Evolutionary conservation across 2,329 filamentous ascomycete species (phyloP), one percentile per base, ranked within the genome.

Genomic region (Aspergillus udagawae): DNA sequence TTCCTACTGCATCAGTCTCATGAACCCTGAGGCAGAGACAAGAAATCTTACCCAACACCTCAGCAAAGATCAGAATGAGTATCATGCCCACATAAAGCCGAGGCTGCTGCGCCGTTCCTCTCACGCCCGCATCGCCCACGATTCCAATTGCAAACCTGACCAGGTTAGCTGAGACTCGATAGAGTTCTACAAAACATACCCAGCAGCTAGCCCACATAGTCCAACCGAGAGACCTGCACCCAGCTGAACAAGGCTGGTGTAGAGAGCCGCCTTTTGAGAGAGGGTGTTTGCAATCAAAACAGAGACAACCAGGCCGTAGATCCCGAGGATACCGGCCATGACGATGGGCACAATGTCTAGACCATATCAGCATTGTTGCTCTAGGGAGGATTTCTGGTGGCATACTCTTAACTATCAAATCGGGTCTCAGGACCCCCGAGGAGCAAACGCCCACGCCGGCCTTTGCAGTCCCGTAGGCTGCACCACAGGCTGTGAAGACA

Each of bases 301-400:
- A n/a, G 90, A 92, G 60, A 93, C 90, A 79, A 94, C 90, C 65
- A 94, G 85, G 71, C 90, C 90, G 82, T 94, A 99, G 79, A 99
- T 97, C 89, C 91, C 94, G 80, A 99, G 97, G 80, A 99, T 99
- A 97, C 94, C 94, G 84, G 94, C 94, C 94, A 99, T 99, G 87
- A 99, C 96, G 80, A 97, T 93, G 76, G 94, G 94, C 65, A 97
- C 92, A 78, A 97, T 97, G 85, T 97, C 93, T 97, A 67, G 9
- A 32, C 3, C 4, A 12, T 14, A 32, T 32, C 29, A 32, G 10
- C 10, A 32, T 32, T 32, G 10, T 4, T 32, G 1, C 29, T 14
- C 4, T 2, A 32, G 7, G 10, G 5, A 32, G 10, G 10, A 14
- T 14, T 2, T 32, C 10, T 5, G 1, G 4, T 1, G 4, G 29